phyloP scores from a whole-genome alignment of 176 grass and related monocot species.

The Ananas comosus region DNA sequence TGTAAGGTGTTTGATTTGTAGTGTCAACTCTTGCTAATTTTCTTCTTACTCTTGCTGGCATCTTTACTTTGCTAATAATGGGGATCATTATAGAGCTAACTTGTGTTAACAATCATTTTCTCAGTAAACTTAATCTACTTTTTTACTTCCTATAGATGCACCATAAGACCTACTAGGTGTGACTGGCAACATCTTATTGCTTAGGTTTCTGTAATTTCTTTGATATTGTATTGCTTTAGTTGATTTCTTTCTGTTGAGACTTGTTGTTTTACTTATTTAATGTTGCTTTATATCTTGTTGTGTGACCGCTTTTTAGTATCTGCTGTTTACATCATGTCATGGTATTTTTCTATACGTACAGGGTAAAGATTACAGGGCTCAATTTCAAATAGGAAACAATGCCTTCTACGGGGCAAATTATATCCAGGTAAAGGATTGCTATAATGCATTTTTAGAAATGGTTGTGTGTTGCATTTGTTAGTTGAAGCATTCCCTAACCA shows the following conservation, averaged over 20 bases:
- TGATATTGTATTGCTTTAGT: not conserved
- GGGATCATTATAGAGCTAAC: not conserved
- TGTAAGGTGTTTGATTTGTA: not conserved
- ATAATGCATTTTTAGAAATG: not conserved
- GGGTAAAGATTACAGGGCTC: constrained; percentile 75
- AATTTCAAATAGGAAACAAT: constrained; percentile 98
- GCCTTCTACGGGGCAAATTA: constrained; percentile 99
- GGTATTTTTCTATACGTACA: constrained; percentile 29
- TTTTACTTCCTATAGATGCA: not conserved
- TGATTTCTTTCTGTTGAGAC: not conserved
- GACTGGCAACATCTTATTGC: not conserved
- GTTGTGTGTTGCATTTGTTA: not conserved
- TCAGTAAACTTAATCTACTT: not conserved
- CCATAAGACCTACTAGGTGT: no score
- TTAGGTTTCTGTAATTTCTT: not conserved
- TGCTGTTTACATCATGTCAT: constrained; percentile 15
- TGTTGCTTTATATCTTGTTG: constrained; percentile 8
- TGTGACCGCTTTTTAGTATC: not conserved
- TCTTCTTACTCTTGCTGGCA: not conserved
- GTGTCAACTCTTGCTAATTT: not conserved
- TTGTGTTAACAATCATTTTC: not conserved
- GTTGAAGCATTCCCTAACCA: not conserved
- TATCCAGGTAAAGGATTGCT: constrained; percentile 53
- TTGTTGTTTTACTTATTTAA: not conserved
- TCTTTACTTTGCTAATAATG: not conserved